Conservation (phyloP, 352 stramenopile genomes). For the Discostella stelligera region DNA sequence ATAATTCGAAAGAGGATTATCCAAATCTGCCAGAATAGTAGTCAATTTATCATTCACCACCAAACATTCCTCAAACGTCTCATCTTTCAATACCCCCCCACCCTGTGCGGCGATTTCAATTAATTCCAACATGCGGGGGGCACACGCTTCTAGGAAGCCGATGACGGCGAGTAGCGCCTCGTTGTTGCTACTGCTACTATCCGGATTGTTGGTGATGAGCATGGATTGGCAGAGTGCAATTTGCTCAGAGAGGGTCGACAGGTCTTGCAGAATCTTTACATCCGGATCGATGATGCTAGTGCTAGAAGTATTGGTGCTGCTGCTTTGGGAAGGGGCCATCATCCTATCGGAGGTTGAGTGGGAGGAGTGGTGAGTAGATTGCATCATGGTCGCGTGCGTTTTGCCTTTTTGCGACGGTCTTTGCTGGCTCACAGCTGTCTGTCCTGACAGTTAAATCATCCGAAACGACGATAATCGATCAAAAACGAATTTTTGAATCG, state of each 20-base stretch:
- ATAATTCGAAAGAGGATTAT: slow-evolving; percentile 13
- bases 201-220: slow-evolving; percentile 18
- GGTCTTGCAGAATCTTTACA: slow-evolving; percentile 67
- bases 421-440: too few relatives aligned
- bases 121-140: slow-evolving; percentile 76
- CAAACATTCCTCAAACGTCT: slow-evolving; percentile 72
- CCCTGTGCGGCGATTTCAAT: slow-evolving; percentile 64
- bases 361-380: slow-evolving; percentile 27
- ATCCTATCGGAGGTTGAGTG: neutral
- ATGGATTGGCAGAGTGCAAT: slow-evolving; percentile 70
- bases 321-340: neutral
- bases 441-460: too few relatives aligned
- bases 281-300: slow-evolving; percentile 32
- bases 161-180: slow-evolving; percentile 64
- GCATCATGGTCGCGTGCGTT: slow-evolving; percentile 30
- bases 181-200: slow-evolving; percentile 34
- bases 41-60: slow-evolving; percentile 72
- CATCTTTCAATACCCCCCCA: slow-evolving; percentile 37
- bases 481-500: too few relatives aligned
- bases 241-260: slow-evolving; percentile 66
- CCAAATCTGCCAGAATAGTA: slow-evolving; percentile 64
- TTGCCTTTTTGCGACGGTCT: too few relatives aligned
- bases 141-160: slow-evolving; percentile 79
- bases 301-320: neutral
- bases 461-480: too few relatives aligned